Base-by-base conservation (phyloP, 805 yeast species). In the Novakomyces olei region DNA sequence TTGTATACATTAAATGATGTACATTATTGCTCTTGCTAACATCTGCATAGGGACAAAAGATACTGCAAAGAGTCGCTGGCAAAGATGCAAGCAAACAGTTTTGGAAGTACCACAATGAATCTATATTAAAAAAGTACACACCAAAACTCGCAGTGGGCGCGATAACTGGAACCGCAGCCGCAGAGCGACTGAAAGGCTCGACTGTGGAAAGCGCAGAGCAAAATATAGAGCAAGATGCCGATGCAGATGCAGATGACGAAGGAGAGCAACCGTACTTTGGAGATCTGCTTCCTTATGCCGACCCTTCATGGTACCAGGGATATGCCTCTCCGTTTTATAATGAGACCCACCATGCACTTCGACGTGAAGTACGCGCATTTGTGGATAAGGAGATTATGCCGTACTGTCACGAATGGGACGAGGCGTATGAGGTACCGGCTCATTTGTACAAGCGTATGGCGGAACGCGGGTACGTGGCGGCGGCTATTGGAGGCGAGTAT, bases 71-170 rank as follows among this genome's bases (percentile, higher is more conserved):
- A n/a, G n/a, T n/a, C n/a, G n/a, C n/a, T n/a, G n/a, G n/a, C n/a
- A n/a, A n/a, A 37, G 81, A 74, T 48, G 76, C 78, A 24, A 66
- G 80, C 20, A 74, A 67, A 47, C 69, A 73, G 17, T 74, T 74
- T 47, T 53, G 53, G 44, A 54, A 58, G 41, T 57, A 57, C 46
- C 69, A 63, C 44, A 57, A 57, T 36, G 56, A 39, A 15, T 35
- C 35, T 6, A 43, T 42, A 7, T 30, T 43, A 22, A 42, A 42
- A 29, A 42, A 42, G 27, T 44, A 44, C 31, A 23, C 37, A 9
- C 41, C 46, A 9, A 44, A 42, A 22, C 37, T 43, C 7, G 37
- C 32, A 24, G 41, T 43, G 30, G 46, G 46, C 9, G 15, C 43
- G 7, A 29, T 42, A 15, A 45, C 38, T 9, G 19, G 22, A 4